Evolutionary conservation across 2,329 filamentous ascomycete species (phyloP).

Genomic region (Paradendryphiella salina): DNA sequence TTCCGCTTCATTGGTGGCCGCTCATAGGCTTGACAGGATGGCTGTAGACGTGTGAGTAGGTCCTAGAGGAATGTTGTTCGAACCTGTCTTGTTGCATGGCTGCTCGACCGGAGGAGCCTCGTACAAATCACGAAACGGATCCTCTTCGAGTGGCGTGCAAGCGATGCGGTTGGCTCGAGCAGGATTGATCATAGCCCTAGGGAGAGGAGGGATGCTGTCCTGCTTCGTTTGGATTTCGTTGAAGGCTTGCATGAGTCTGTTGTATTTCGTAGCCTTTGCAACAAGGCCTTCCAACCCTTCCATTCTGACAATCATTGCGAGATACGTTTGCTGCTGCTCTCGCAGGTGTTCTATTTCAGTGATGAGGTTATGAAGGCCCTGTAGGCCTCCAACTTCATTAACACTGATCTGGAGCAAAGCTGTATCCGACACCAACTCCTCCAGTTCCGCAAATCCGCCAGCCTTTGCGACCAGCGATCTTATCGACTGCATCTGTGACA

Average conservation of each 20-base stretch:
- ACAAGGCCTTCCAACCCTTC: slow-evolving; percentile 1
- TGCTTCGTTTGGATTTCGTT: background rate
- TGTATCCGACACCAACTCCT: slow-evolving; percentile 14
- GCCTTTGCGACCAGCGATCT: slow-evolving; percentile 14
- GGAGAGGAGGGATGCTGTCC: background rate
- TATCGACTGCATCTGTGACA: slow-evolving; percentile 9
- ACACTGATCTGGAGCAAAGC: slow-evolving; percentile 13
- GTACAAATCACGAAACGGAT: slow-evolving; percentile 22
- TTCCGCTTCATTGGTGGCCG: slow-evolving; percentile 1
- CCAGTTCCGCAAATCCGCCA: slow-evolving; percentile 17
- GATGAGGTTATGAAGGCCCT: slow-evolving; percentile 13
- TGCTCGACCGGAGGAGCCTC: slow-evolving; percentile 10
- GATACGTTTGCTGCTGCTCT: slow-evolving; percentile 4
- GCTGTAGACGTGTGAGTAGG: background rate
- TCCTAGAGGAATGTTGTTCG: slow-evolving; percentile 23
- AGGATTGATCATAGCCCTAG: slow-evolving; percentile 15
- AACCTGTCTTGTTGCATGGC: slow-evolving; percentile 16
- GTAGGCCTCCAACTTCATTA: slow-evolving; percentile 12
- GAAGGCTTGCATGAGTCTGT: slow-evolving; percentile 17
- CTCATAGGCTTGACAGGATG: background rate
- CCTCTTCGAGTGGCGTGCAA: slow-evolving; percentile 6
- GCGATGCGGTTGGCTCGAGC: slow-evolving; percentile 20
- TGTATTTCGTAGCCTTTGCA: slow-evolving; percentile 18
- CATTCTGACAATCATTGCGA: slow-evolving; percentile 2
- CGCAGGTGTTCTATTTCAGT: slow-evolving; percentile 10